Conservation (phyloP, 108 stramenopile species). For the Pseudonitzschia pungens region DNA sequence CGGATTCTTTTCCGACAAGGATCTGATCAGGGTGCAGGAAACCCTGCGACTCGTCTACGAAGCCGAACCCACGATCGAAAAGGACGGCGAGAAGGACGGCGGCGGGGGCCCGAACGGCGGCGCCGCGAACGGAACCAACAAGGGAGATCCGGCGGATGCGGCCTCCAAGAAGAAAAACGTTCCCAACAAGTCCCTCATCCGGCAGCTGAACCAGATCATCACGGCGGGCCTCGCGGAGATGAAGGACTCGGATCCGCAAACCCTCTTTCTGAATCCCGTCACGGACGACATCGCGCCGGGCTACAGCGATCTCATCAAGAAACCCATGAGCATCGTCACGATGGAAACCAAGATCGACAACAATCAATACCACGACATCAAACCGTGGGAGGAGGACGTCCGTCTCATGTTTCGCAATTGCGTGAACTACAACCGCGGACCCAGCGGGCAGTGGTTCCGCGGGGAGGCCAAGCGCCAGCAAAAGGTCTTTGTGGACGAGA, state of each 20-base stretch:
- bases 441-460: slow-evolving; percentile 79
- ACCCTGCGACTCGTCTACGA: slow-evolving; percentile 62
- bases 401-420: slow-evolving; percentile 87
- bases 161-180: slow-evolving; percentile 20
- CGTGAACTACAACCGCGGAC: slow-evolving; percentile 76
- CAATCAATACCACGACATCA: slow-evolving; percentile 54
- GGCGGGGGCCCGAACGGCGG: slow-evolving; percentile 27
- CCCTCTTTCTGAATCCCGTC: slow-evolving; percentile 82
- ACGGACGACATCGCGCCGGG: slow-evolving; percentile 88
- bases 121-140: slow-evolving; percentile 10
- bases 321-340: slow-evolving; percentile 79
- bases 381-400: slow-evolving; percentile 75
- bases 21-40: slow-evolving; percentile 65
- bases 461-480: slow-evolving; percentile 76
- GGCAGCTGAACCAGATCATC: slow-evolving; percentile 70
- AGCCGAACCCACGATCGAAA: slow-evolving; percentile 35
- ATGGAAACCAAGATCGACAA: slow-evolving; percentile 75
- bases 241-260: slow-evolving; percentile 80
- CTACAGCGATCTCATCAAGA: slow-evolving; percentile 72
- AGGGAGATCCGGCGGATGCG: slow-evolving; percentile 20
- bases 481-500: slow-evolving; percentile 73
- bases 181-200: slow-evolving; percentile 48
- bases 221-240: slow-evolving; percentile 63
- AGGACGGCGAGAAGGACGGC: slow-evolving; percentile 26
- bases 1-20: slow-evolving; percentile 64